Conservation (phyloP, 1,284 basidiomycete species). For the Sanguinoderma infundibulare region DNA sequence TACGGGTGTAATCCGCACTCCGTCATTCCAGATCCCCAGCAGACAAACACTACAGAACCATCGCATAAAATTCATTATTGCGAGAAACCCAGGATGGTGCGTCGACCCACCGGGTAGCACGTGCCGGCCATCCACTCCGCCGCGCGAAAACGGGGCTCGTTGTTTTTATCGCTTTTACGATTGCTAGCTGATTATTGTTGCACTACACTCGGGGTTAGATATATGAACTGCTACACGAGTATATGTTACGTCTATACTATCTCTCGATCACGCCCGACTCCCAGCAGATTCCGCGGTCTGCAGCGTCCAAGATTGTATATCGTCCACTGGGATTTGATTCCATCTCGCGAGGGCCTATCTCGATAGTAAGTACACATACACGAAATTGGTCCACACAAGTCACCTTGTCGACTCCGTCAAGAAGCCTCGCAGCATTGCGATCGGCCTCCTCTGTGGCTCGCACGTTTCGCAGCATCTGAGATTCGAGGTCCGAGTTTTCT, state of each 20-base stretch:
- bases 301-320: conserved; percentile 66
- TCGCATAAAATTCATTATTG: no score
- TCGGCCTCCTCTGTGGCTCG: conserved; percentile 52
- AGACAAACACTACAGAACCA: no score
- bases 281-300: conserved; percentile 51
- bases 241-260: background rate
- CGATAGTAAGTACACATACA: background rate
- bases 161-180: no score
- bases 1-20: background rate
- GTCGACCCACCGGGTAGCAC: no score
- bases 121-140: no score
- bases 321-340: conserved; percentile 59
- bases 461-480: conserved; percentile 53
- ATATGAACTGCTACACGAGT: background rate
- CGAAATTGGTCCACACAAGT: conserved; percentile 21
- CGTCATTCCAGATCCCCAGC: no score
- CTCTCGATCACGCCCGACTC: conserved; percentile 16
- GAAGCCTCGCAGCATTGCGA: conserved; percentile 45
- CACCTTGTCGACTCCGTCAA: conserved; percentile 63
- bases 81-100: no score
- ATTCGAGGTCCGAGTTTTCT: conserved; percentile 53
- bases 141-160: no score
- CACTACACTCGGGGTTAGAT: no score
- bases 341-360: conserved; percentile 56
- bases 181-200: no score